A percentile compares a stretch with the other conserved stretches of the same genome.
Conservation (phyloP, 2,329 filamentous ascomycete genomes). For the Aschersonia sp. region DNA sequence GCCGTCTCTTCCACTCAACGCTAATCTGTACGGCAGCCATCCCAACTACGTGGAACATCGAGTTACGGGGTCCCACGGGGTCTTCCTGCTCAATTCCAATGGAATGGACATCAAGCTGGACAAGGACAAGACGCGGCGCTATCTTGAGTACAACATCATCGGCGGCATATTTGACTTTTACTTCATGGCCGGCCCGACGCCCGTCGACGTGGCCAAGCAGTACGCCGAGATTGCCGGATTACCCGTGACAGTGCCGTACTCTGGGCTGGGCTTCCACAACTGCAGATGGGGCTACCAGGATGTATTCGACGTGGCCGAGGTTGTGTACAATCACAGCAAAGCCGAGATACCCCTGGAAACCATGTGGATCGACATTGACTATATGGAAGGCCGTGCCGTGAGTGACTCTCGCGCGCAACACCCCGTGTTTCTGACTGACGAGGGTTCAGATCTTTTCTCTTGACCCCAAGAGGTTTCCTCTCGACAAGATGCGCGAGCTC, state of each 20-base stretch:
- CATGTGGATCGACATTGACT: conserved; percentile 60
- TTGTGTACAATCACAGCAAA: conserved; percentile 50
- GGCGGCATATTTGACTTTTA: conserved; percentile 66
- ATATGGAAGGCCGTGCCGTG: conserved; percentile 18
- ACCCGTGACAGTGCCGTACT: conserved; percentile 50
- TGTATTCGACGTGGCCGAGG: conserved; percentile 49
- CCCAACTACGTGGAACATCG: conserved; percentile 66
- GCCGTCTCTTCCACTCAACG: conserved; percentile 41
- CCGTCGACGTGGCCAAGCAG: conserved; percentile 42
- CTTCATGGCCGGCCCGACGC: conserved; percentile 44
- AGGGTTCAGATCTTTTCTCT: conserved; percentile 37
- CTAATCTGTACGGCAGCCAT: conserved; percentile 60
- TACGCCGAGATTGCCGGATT: conserved; percentile 42
- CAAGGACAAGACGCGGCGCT: conserved; percentile 39
- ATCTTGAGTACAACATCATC: conserved; percentile 65
- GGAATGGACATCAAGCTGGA: conserved; percentile 69
- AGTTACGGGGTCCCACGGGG: conserved; percentile 40
- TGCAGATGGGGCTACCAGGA: conserved; percentile 52
- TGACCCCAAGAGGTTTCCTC: conserved; percentile 48
- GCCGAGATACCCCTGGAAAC: conserved; percentile 57
- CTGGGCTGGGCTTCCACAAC: conserved; percentile 46
- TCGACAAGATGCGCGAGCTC: conserved; percentile 47
- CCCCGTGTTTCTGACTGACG: neutral
- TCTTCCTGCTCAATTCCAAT: conserved; percentile 59
- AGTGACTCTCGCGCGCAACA: neutral